Percentiles rank a stretch among this genome's conserved stretches.
These are phyloP conservation scores for Vigna mungo DNA, from an alignment of 306 rosid genomes.

Conservation along the genomic window DNA sequence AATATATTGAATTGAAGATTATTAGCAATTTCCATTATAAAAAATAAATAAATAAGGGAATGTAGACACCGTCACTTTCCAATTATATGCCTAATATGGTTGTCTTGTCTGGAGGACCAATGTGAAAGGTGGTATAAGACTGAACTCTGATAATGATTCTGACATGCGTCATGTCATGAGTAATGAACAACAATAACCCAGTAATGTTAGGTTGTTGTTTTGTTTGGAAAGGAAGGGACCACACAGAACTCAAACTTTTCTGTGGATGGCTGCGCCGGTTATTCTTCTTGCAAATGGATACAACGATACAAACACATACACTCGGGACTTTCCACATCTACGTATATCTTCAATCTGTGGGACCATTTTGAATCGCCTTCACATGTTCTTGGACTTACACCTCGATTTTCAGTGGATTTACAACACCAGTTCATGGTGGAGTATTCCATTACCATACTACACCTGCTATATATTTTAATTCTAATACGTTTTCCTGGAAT, in stretches of 20 bases:
- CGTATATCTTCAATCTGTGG: neutral
- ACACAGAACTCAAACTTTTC: neutral
- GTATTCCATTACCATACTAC: neutral
- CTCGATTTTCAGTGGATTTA: neutral
- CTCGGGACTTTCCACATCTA: neutral
- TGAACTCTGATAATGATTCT: neutral
- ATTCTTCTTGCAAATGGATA: neutral
- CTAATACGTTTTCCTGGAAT: too few species aligned
- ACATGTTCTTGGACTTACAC: neutral
- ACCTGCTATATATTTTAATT: too few species aligned
- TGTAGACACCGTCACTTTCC: neutral
- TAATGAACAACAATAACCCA: neutral
- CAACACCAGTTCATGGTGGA: neutral
- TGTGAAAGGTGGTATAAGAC: neutral
- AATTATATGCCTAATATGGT: neutral
- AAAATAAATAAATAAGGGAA: neutral
- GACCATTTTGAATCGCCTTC: neutral
- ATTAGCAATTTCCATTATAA: too few species aligned
- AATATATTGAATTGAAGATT: neutral
- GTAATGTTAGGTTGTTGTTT: neutral
- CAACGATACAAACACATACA: neutral
- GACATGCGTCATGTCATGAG: neutral
- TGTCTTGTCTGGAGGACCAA: neutral
- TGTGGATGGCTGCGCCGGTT: neutral
- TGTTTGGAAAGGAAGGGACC: slow-evolving; percentile 1